Percentiles rank a stretch among this genome's conserved stretches.
phyloP scores from a whole-genome alignment of 2,329 filamentous ascomycete genomes.

The Colletotrichum euphorbiae region DNA sequence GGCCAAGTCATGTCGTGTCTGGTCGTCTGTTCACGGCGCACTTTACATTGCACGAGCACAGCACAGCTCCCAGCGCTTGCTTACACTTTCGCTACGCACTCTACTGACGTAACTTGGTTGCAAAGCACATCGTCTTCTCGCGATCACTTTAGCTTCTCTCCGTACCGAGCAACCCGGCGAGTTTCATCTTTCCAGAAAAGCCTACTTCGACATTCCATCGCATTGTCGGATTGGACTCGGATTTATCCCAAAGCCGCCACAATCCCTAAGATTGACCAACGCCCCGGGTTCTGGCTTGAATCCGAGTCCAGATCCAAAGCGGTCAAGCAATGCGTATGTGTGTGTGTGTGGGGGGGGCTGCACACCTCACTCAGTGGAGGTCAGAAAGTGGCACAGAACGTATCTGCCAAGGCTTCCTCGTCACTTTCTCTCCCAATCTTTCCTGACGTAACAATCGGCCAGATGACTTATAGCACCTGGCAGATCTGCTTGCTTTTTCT shows the following conservation, averaged over 20 bases:
- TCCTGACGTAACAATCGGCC: constrained; percentile 23
- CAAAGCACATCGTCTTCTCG: neutral
- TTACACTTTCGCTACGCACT: constrained; percentile 35
- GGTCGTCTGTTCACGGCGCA: neutral
- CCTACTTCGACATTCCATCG: constrained; percentile 8
- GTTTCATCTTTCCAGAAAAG: constrained; percentile 28
- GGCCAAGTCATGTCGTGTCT: constrained; percentile 17
- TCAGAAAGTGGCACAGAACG: constrained; percentile 30
- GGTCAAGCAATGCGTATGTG: too few species aligned
- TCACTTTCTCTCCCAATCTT: constrained; percentile 17
- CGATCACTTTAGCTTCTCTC: constrained; percentile 4
- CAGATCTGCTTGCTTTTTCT: constrained; percentile 37
- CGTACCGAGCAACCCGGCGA: constrained; percentile 23
- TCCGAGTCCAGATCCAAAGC: constrained; percentile 29
- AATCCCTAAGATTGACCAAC: constrained; percentile 1
- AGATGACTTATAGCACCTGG: constrained; percentile 34
- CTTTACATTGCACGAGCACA: constrained; percentile 2
- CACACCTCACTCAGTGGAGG: neutral
- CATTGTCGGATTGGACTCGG: constrained; percentile 9
- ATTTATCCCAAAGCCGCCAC: constrained; percentile 16
- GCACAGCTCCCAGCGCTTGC: constrained; percentile 4
- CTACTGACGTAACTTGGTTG: neutral
- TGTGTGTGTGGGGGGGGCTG: constrained; percentile 13
- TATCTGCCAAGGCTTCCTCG: constrained; percentile 34
- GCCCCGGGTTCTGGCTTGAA: constrained; percentile 28